A percentile compares a stretch with the other conserved stretches of the same genome.
Conservation (phyloP, 192 early-diverging fungal species). For the Rhizophagus prolifer region DNA sequence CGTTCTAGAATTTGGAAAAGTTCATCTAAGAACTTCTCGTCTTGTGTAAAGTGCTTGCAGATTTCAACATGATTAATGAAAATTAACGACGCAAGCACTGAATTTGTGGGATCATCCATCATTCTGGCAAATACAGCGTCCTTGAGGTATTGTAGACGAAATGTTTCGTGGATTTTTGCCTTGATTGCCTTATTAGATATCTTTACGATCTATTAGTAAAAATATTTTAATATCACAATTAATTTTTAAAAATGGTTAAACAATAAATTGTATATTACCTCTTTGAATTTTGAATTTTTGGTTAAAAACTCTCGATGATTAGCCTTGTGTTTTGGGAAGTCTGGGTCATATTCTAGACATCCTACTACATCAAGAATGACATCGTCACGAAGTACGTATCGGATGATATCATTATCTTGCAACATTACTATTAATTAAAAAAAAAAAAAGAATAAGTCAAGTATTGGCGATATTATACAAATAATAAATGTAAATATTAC, state of each 20-base stretch:
- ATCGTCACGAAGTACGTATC: slow-evolving; percentile 75
- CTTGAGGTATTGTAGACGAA: slow-evolving; percentile 83
- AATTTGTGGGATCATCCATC: slow-evolving; percentile 75
- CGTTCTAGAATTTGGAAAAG: slow-evolving; percentile 69
- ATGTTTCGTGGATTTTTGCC: slow-evolving; percentile 83
- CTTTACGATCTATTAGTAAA: slow-evolving; percentile 64
- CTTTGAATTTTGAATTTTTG: slow-evolving; percentile 57
- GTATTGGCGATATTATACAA: neutral
- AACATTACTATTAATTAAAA: slow-evolving; percentile 62
- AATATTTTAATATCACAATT: too few relatives aligned
- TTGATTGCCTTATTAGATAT: slow-evolving; percentile 69
- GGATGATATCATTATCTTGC: slow-evolving; percentile 76
- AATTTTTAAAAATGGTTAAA: neutral
- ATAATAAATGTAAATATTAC: slow-evolving; percentile 20
- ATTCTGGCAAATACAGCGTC: slow-evolving; percentile 77
- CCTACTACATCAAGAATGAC: slow-evolving; percentile 69
- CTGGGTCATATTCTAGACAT: slow-evolving; percentile 89
- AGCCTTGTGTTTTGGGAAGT: slow-evolving; percentile 66
- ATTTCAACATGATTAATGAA: slow-evolving; percentile 88
- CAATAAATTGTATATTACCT: neutral
- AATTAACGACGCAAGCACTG: slow-evolving; percentile 71
- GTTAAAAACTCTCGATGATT: slow-evolving; percentile 73
- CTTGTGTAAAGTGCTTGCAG: slow-evolving; percentile 67
- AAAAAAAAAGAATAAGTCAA: neutral
- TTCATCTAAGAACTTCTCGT: slow-evolving; percentile 65